A percentile compares a stretch with the other conserved stretches of the same genome.
Conservation (phyloP, 2,329 filamentous ascomycete genomes). For the Ascosphaera pollenicola region DNA sequence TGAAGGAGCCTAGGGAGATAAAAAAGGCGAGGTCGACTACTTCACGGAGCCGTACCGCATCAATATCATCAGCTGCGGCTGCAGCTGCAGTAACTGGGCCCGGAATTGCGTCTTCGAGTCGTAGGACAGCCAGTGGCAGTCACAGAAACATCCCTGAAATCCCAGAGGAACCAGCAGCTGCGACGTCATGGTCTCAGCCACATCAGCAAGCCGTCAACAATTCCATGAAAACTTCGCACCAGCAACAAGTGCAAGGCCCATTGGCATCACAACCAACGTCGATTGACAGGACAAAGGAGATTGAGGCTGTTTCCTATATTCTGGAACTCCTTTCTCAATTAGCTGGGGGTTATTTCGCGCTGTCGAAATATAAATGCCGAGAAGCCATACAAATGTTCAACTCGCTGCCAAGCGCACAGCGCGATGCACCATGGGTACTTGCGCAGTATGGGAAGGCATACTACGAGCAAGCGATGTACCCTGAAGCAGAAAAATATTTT, state of each 20-base stretch:
- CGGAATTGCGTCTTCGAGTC: too few relatives aligned
- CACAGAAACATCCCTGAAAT: too few relatives aligned
- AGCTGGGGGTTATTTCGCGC: slow-evolving; percentile 54
- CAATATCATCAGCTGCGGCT: slow-evolving; percentile 52
- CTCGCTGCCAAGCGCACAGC: slow-evolving; percentile 48
- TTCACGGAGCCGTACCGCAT: slow-evolving; percentile 42
- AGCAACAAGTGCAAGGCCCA: too few relatives aligned
- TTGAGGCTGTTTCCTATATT: slow-evolving; percentile 55
- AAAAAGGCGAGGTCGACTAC: slow-evolving; percentile 64
- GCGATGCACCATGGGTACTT: slow-evolving; percentile 83
- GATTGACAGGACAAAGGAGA: slow-evolving; percentile 42
- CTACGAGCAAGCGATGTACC: slow-evolving; percentile 74
- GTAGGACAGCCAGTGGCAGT: too few relatives aligned
- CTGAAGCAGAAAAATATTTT: slow-evolving; percentile 73
- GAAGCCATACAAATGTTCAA: slow-evolving; percentile 56
- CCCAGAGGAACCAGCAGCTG: too few relatives aligned
- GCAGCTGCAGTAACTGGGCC: too few relatives aligned
- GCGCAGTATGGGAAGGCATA: slow-evolving; percentile 76
- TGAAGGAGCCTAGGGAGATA: slow-evolving; percentile 46
- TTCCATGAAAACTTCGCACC: too few relatives aligned
- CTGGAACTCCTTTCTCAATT: slow-evolving; percentile 66
- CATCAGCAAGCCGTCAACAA: too few relatives aligned
- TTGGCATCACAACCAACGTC: too few relatives aligned
- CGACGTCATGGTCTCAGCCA: too few relatives aligned
- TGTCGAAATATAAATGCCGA: slow-evolving; percentile 57